These are phyloP conservation scores for Scleroderma citrinum DNA, from an alignment of 768 basidiomycete species.

Conservation along the genomic window DNA sequence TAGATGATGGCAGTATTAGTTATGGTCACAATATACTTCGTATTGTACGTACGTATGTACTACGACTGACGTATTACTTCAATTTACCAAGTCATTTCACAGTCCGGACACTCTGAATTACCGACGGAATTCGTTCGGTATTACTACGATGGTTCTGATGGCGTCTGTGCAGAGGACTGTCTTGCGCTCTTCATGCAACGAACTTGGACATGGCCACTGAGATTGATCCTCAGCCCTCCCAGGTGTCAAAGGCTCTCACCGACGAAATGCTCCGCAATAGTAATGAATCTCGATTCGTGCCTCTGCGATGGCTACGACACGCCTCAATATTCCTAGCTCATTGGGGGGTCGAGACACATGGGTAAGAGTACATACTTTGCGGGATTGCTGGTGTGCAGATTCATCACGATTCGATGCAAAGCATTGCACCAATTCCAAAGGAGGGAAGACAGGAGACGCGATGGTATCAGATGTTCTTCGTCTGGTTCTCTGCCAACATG, in stretches of 20 bases:
- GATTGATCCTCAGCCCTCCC: neutral
- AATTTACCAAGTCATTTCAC: too few species aligned
- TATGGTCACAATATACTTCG: too few species aligned
- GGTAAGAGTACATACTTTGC: constrained; percentile 19
- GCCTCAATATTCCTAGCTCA: constrained; percentile 25
- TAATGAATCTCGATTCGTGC: neutral
- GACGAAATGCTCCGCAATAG: too few species aligned
- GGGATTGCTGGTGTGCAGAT: neutral
- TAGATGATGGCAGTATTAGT: too few species aligned
- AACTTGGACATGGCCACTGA: neutral
- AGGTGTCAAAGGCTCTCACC: too few species aligned
- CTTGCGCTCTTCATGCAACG: too few species aligned
- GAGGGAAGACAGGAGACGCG: constrained; percentile 34
- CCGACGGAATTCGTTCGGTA: too few species aligned
- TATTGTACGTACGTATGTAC: too few species aligned
- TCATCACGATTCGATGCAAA: constrained; percentile 4
- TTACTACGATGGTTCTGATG: too few species aligned
- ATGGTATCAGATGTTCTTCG: constrained; percentile 44
- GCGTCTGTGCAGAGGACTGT: too few species aligned
- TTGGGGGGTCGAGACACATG: constrained; percentile 38
- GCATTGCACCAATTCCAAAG: constrained; percentile 35
- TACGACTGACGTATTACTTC: too few species aligned
- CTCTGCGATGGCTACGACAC: constrained; percentile 13
- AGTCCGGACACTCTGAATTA: too few species aligned
- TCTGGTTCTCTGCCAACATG: constrained; percentile 45